Evolutionary conservation across 306 rosid species (phyloP).

Genomic region (Clitoria ternatea): DNA sequence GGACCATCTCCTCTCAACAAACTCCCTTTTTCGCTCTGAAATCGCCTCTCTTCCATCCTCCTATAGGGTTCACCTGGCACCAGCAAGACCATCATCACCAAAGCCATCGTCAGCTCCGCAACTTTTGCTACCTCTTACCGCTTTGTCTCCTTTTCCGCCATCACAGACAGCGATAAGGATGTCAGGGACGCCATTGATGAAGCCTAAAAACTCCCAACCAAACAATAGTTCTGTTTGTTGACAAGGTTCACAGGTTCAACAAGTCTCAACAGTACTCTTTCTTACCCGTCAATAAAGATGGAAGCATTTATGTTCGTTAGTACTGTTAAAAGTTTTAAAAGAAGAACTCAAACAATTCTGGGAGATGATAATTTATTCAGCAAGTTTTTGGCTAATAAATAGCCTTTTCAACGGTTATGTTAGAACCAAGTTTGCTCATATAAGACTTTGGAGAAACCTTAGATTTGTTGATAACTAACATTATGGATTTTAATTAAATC

Average conservation of each 20-base stretch:
- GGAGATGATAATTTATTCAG: no score
- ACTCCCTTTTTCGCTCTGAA: constrained; percentile 64
- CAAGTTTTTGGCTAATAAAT: no score
- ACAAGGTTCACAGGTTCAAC: constrained; percentile 85
- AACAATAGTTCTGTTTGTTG: constrained; percentile 61
- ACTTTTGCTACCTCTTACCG: constrained; percentile 28
- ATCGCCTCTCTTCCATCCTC: constrained; percentile 63
- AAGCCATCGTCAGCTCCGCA: constrained; percentile 55
- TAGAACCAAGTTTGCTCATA: no score
- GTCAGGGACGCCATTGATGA: constrained; percentile 70
- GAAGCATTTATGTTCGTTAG: constrained; percentile 76
- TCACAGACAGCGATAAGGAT: constrained; percentile 63
- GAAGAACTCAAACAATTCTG: no score
- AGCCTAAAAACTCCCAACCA: constrained; percentile 45
- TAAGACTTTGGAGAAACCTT: no score
- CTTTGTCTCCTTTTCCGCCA: constrained; percentile 67
- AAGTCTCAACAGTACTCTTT: constrained; percentile 86
- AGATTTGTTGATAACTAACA: no score
- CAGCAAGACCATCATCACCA: constrained; percentile 84
- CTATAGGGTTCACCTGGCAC: constrained; percentile 88
- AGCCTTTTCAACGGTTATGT: no score
- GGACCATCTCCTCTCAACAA: constrained; percentile 56
- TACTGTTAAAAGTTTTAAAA: no score
- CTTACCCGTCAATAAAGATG: constrained; percentile 80
- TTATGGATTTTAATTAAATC: no score